Conservation (phyloP, 495 filamentous ascomycete genomes). For the Daldinia caldariorum region DNA sequence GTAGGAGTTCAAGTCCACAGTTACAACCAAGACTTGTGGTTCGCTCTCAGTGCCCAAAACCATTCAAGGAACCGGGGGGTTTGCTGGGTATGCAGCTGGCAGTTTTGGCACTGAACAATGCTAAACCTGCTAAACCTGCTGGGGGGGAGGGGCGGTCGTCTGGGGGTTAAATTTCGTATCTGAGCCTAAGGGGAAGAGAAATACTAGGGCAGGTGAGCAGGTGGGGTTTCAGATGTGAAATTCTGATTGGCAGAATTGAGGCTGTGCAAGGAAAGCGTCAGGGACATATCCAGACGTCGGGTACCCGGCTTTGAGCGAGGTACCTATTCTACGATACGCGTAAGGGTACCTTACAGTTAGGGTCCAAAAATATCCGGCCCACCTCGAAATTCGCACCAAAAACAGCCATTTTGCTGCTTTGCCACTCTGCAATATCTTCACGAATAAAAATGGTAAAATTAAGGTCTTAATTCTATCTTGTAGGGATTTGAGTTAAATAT, state of each 20-base stretch:
- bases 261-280: slow-evolving; percentile 38
- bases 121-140: slow-evolving; percentile 17
- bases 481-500: too few species aligned
- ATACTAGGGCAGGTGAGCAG: slow-evolving; percentile 31
- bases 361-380: too few species aligned
- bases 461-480: too few species aligned
- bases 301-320: slow-evolving; percentile 1
- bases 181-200: slow-evolving; percentile 30
- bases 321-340: background rate
- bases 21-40: slow-evolving; percentile 11
- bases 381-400: too few species aligned
- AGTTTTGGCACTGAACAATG: slow-evolving; percentile 8
- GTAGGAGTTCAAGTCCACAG: slow-evolving; percentile 16
- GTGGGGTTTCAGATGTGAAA: slow-evolving; percentile 39
- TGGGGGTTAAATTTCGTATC: slow-evolving; percentile 30
- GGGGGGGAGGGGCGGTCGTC: slow-evolving; percentile 6
- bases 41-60: slow-evolving; percentile 19
- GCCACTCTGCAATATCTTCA: too few species aligned
- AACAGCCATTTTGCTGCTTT: too few species aligned
- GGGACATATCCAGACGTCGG: slow-evolving; percentile 22
- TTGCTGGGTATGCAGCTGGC: background rate
- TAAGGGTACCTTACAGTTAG: too few species aligned
- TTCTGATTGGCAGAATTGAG: slow-evolving; percentile 40
- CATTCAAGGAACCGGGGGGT: slow-evolving; percentile 16
- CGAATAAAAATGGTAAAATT: too few species aligned